Evolutionary conservation across 169 alveolate genomes (phyloP).

Genomic region (Besnoitia besnoiti): DNA sequence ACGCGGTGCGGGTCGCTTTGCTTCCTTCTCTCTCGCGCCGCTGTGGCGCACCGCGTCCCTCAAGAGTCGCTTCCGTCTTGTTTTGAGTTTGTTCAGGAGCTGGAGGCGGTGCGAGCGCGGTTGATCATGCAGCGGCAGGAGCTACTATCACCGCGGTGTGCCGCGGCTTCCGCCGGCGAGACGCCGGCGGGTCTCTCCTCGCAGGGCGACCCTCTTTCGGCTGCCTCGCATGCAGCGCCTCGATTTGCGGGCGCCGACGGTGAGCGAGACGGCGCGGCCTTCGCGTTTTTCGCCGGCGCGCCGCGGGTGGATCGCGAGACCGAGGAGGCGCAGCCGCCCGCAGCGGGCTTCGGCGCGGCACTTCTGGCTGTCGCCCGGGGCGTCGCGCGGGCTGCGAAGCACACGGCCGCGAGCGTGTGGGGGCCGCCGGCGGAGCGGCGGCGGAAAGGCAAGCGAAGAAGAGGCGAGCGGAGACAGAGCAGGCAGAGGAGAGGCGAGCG

Average conservation of each 20-base stretch:
- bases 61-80: too few species aligned
- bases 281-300: background rate
- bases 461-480: too few species aligned
- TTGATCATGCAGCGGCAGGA: background rate
- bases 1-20: too few species aligned
- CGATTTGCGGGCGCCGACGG: too few species aligned
- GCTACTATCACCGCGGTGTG: background rate
- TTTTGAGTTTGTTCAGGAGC: background rate
- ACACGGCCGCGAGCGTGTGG: slow-evolving; percentile 26
- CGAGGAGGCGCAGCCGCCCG: background rate
- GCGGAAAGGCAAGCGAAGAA: background rate
- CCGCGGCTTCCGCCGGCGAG: too few species aligned
- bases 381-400: slow-evolving; percentile 22
- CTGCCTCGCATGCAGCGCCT: background rate
- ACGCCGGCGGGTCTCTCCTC: background rate
- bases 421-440: background rate
- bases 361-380: slow-evolving; percentile 21
- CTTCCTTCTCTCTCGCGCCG: too few species aligned
- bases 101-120: background rate
- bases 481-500: too few species aligned
- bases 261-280: too few species aligned
- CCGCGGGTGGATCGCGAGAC: background rate
- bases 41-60: too few species aligned
- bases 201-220: background rate
- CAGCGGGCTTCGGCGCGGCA: background rate